Percentiles rank a stretch among this genome's conserved stretches.
phyloP scores from a whole-genome alignment of 352 stramenopile species.

The Thraustochytrium sp. region DNA sequence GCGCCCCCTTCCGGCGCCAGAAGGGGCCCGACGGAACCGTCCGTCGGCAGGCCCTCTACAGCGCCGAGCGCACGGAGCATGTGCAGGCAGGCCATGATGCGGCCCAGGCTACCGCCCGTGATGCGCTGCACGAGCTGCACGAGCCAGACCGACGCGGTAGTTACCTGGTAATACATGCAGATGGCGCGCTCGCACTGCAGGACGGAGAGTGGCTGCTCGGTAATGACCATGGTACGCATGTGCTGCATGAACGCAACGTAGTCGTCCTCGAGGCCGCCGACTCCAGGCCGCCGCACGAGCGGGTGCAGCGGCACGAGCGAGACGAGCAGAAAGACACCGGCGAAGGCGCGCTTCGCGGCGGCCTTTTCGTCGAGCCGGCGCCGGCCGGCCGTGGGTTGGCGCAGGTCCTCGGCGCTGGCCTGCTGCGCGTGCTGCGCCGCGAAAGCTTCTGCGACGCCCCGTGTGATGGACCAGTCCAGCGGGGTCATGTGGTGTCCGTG shows the following conservation, averaged over 20 bases:
- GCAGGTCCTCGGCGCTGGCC: background rate
- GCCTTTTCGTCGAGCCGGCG: no score
- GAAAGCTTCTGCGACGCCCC: background rate
- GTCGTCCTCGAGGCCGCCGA: background rate
- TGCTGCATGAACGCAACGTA: background rate
- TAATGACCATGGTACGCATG: background rate
- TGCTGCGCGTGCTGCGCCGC: background rate
- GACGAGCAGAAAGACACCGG: background rate
- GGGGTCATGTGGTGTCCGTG: background rate
- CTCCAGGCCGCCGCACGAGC: background rate
- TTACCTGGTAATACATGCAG: background rate
- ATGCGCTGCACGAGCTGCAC: background rate
- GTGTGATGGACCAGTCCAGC: conserved; percentile 16
- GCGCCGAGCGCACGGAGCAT: background rate
- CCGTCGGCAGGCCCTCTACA: background rate
- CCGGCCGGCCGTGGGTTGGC: no score
- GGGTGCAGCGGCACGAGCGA: background rate
- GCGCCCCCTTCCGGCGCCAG: no score
- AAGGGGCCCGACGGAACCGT: no score
- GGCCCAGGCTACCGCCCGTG: background rate
- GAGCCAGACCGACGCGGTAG: background rate
- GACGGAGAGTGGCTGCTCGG: background rate
- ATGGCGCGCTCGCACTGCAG: background rate
- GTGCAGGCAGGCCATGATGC: background rate
- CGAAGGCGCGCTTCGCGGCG: background rate